Base-by-base conservation (phyloP, 2,329 filamentous ascomycete species). In the Biscogniauxia sp. region DNA sequence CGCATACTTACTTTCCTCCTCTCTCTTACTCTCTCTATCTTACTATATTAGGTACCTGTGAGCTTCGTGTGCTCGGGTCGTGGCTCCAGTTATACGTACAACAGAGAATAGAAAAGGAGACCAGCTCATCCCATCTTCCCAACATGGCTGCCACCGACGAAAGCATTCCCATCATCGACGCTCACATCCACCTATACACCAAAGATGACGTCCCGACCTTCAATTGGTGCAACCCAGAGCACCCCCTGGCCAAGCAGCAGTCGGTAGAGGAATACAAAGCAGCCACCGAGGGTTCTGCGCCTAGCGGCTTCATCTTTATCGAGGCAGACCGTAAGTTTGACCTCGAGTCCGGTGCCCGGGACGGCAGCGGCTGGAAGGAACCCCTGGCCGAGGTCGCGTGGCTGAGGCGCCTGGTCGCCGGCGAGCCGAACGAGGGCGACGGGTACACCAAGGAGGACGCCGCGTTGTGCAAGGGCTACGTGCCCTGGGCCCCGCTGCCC, bases 111-210 rank as follows among this genome's bases (percentile, higher is more conserved):
- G 28, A 32, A 32, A 32, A 32, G 11, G 28, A 23, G 28, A 32
- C 28, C 28, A 32, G 4, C 7, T 7, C 28, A 32, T 32, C 28
- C 28, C 28, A 32, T 32, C 28, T 32, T 32, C 9, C 41, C 58
- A 64, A 54, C 59, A 74, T 74, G 72, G 66, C 70, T 17, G 7
- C 51, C 32, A 55, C 66, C 45, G 64, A 72, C 69, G 28, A 32
- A 13, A 32, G 11, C 28, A 77, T 82, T 74, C 85, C 82, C 69
- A 88, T 96, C 72, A 86, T 97, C 75, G 93, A 97, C 80, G 89
- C 92, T 49, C 94, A 97, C 80, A 89, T 97, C 76, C 93, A 97
- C 78, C 87, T 97, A 71, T 97, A 87, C 80, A 90, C 92, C 52
- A 76, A 80, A 53, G 83, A 84, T 57, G 90, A 94, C 69, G 72